Conservation (phyloP, 495 filamentous ascomycete species). For the Penicillium subrubescens region DNA sequence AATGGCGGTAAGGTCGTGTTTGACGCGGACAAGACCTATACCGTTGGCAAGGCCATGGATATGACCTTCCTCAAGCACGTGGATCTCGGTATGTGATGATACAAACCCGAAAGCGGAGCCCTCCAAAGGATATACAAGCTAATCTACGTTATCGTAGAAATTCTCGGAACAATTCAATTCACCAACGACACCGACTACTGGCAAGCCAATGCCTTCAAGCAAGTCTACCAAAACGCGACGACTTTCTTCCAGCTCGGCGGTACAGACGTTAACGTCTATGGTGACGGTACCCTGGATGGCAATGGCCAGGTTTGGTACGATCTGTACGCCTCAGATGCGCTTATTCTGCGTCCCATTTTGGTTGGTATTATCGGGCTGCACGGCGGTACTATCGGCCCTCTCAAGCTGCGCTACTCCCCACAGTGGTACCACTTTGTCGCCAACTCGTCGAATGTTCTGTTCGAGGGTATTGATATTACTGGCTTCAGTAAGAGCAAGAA, state of each 20-base stretch:
- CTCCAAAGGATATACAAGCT: conserved; percentile 6
- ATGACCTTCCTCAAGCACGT: conserved; percentile 64
- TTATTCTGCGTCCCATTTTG: conserved; percentile 62
- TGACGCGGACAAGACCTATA: conserved; percentile 54
- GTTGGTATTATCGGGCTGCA: conserved; percentile 64
- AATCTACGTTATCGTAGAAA: conserved; percentile 34
- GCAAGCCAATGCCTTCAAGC: conserved; percentile 61
- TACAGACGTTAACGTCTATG: conserved; percentile 68
- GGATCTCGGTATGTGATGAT: conserved; percentile 50
- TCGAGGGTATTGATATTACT: conserved; percentile 65
- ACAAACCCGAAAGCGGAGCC: neutral
- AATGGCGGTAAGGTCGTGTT: conserved; percentile 69
- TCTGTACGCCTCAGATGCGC: conserved; percentile 53
- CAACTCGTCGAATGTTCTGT: conserved; percentile 66
- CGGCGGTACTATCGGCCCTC: conserved; percentile 59
- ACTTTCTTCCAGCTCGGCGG: conserved; percentile 73
- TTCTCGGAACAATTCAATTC: conserved; percentile 60
- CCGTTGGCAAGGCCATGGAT: conserved; percentile 65
- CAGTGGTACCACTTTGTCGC: conserved; percentile 71
- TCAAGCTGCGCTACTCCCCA: conserved; percentile 65
- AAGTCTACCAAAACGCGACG: conserved; percentile 64
- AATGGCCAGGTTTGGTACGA: conserved; percentile 77
- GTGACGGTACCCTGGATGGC: conserved; percentile 61
- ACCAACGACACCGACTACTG: conserved; percentile 69
- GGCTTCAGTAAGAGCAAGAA: conserved; percentile 54